Conservation (phyloP, 306 rosid species). For the Casuarina equisetifolia region DNA sequence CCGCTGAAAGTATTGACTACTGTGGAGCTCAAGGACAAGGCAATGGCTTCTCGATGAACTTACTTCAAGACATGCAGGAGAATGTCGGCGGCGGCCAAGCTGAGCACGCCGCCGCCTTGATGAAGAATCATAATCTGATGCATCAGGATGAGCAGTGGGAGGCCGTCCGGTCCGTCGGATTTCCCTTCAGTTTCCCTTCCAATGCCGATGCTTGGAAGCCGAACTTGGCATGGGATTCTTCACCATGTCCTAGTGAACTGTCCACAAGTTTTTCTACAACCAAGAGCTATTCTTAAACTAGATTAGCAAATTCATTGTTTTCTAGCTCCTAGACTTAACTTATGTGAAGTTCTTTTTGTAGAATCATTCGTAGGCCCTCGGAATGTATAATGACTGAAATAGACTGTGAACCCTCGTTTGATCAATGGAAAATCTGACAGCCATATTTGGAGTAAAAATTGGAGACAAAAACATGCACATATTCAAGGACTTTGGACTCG, state of each 20-base stretch:
- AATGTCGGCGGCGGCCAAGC: conserved; percentile 18
- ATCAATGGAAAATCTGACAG: neutral
- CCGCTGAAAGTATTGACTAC: conserved; percentile 32
- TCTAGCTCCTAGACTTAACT: conserved; percentile 29
- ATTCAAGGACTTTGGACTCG: neutral
- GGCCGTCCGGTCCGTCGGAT: conserved; percentile 39
- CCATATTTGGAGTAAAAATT: neutral
- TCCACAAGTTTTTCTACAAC: conserved; percentile 55
- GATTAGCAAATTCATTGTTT: conserved; percentile 32
- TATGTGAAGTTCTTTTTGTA: neutral
- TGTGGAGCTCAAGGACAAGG: conserved; percentile 40
- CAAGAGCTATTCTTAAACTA: conserved; percentile 54
- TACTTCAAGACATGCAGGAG: conserved; percentile 35
- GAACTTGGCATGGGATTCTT: conserved; percentile 68
- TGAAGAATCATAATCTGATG: conserved; percentile 39
- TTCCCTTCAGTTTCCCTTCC: conserved; percentile 44
- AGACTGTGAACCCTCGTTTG: neutral
- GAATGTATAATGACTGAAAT: conserved; percentile 7
- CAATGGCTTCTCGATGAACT: conserved; percentile 33
- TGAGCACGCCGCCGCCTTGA: conserved; percentile 23
- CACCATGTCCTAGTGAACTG: conserved; percentile 65
- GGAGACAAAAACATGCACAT: neutral
- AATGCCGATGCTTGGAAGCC: conserved; percentile 70
- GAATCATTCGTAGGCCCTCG: conserved; percentile 2
- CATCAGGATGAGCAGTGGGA: conserved; percentile 45